Evolutionary conservation across 345 rosid species (phyloP).

Genomic region (Eucalyptus polyanthemos): DNA sequence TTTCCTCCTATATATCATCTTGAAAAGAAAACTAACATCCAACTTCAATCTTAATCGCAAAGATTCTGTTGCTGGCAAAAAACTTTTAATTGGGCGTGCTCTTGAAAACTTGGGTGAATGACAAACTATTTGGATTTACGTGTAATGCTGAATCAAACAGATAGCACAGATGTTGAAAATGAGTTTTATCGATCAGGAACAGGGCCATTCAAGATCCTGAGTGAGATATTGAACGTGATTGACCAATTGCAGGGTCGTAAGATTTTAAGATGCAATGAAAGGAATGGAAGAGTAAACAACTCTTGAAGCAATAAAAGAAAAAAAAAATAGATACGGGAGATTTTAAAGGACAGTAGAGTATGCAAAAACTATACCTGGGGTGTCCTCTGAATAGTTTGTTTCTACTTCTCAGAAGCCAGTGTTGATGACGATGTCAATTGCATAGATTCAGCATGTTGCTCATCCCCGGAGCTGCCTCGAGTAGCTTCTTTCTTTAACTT

Average conservation of each 20-base stretch:
- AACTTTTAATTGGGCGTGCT: neutral
- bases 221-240: neutral
- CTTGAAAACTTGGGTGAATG: neutral
- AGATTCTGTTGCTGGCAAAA: neutral
- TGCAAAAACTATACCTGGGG: neutral
- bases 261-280: neutral
- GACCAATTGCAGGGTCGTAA: neutral
- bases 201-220: neutral
- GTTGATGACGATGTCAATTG: neutral
- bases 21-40: neutral
- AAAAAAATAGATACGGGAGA: neutral
- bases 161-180: neutral
- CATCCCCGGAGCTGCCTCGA: constrained; percentile 10
- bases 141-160: neutral
- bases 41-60: neutral
- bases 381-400: neutral
- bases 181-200: neutral
- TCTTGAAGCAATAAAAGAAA: neutral
- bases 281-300: neutral
- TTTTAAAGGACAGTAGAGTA: neutral
- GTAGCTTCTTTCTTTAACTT: constrained; percentile 87
- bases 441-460: constrained; percentile 25
- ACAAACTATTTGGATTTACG: neutral
- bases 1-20: neutral
- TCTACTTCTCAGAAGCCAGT: neutral